phyloP scores from a whole-genome alignment of 129 eudicot species.

The Saussurea involucrata region DNA sequence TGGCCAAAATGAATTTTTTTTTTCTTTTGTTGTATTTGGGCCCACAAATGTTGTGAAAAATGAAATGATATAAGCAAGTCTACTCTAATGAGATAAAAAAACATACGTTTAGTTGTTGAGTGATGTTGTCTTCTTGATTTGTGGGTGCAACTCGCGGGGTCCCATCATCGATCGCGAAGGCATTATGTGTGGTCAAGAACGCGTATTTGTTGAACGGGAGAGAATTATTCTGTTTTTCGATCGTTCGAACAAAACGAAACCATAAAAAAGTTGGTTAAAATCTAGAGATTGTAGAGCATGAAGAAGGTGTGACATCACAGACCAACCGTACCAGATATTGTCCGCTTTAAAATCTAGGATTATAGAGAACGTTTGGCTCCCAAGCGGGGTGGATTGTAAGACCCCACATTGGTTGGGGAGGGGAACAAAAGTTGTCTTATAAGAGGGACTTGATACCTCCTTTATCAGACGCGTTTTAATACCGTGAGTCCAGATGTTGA shows the following conservation, averaged over 20 bases:
- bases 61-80: background rate
- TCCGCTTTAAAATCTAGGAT: too few relatives aligned
- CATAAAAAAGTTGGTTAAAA: background rate
- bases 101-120: slow-evolving; percentile 83
- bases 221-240: slow-evolving; percentile 45
- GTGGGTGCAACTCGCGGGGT: slow-evolving; percentile 49
- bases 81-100: background rate
- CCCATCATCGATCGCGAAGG: slow-evolving; percentile 74
- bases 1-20: background rate
- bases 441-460: too few relatives aligned
- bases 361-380: too few relatives aligned
- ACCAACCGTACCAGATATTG: too few relatives aligned
- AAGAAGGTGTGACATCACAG: too few relatives aligned
- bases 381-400: too few relatives aligned
- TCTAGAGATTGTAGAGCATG: background rate
- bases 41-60: background rate
- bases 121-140: slow-evolving; percentile 76
- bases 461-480: too few relatives aligned
- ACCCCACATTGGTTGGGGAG: too few relatives aligned
- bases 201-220: slow-evolving; percentile 92
- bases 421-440: too few relatives aligned
- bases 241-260: background rate
- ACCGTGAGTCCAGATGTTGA: too few relatives aligned
- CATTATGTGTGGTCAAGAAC: slow-evolving; percentile 82
- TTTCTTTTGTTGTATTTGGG: background rate